A percentile compares a stretch with the other conserved stretches of the same genome.
phyloP scores from a whole-genome alignment of 768 basidiomycete species.

The Naganishia onofrii region DNA sequence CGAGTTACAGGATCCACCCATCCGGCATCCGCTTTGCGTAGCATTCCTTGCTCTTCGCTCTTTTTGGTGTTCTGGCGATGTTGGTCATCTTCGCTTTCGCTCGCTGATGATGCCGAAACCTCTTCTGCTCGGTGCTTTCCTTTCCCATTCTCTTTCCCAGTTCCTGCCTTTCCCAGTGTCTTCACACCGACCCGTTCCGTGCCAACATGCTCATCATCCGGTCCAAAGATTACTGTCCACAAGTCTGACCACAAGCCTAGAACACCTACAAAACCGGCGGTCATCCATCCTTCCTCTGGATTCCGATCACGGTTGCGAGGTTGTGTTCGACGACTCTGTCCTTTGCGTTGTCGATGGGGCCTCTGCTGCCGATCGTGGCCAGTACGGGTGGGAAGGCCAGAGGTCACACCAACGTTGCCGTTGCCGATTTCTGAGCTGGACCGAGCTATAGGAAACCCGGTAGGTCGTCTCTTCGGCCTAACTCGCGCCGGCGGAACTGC shows the following conservation, averaged over 20 bases:
- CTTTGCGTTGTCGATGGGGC: neutral
- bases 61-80: neutral
- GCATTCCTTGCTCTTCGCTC: neutral
- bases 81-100: conserved; percentile 14
- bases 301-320: conserved; percentile 13
- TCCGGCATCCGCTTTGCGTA: conserved; percentile 16
- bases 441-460: neutral
- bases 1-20: conserved; percentile 47
- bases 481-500: neutral
- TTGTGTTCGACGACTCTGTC: neutral
- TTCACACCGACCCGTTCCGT: neutral
- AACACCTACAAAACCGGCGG: conserved; percentile 13
- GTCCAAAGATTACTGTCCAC: conserved; percentile 21
- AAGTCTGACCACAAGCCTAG: conserved; percentile 9
- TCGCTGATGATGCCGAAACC: conserved; percentile 17
- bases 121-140: conserved; percentile 9
- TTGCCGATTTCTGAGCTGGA: neutral
- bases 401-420: neutral
- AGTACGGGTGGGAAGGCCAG: neutral
- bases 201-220: conserved; percentile 11
- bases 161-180: neutral
- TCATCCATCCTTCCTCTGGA: conserved; percentile 24
- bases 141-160: conserved; percentile 1
- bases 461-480: neutral
- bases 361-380: neutral